Base-by-base conservation (phyloP, 1,284 basidiomycete species). In the Schizopora paradoxa region DNA sequence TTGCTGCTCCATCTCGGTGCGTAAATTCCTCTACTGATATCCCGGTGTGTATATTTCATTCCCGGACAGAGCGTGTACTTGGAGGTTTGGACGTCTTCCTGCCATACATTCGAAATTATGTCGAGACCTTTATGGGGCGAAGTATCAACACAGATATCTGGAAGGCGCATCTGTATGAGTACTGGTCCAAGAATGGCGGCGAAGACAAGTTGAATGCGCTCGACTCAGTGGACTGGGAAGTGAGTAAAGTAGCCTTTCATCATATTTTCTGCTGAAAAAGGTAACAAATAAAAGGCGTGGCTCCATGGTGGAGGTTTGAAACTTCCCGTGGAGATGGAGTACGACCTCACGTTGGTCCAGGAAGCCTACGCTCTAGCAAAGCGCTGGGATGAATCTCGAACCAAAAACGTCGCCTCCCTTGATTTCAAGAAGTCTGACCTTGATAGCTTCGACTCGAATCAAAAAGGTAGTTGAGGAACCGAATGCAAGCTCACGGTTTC, bases 81-180 rank as follows among this genome's bases (percentile, higher is more conserved):
- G 95, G 94, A 19, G 95, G 95, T 1, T 68, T 96, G 40, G 84
- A 96, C 41, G 77, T 78, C 10, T 91, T 93, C 68, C 61, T 91
- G 14, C 88, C 88, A 0, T 94, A 93, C 55, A 76, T 87, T 27
- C 77, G 74, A 54, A 78, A 88, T 60, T 93, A 92, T 62, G 87
- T 94, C 51, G 72, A 76, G 43, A 82, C 79, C 0, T 91, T 84
- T 64, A 77, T 76, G 52, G 86, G 91, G 11, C 79, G 84, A 60
- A 88, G 89, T 51, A 90, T 98, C 61, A 87, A 86, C 11, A 96
- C 92, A 0, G 70, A 80, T 29, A 78, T 95, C 56, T 98, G 93
- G 92, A 86, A 88, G 58, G 68, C 72, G 4, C 91, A 98, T 60
- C 69, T 99, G 16, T 90, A 86, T 56, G 66, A 61, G n/a, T 95